These are phyloP conservation scores for Simplicillium sp. DNA, from an alignment of 2,329 filamentous ascomycete species.

Conservation along the genomic window DNA sequence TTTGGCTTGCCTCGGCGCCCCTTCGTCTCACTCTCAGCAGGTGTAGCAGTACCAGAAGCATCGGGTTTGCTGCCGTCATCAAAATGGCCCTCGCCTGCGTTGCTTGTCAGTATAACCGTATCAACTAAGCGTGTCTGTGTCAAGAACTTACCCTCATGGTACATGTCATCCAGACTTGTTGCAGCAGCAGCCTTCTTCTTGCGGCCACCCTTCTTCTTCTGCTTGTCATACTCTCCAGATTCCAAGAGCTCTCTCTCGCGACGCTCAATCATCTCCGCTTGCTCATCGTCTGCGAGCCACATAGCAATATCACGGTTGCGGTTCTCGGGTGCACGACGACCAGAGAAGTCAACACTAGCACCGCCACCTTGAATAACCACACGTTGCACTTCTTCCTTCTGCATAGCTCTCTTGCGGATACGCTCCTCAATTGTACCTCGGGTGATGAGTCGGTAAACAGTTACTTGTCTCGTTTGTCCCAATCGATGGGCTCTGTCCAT, in stretches of 20 bases:
- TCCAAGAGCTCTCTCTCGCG: constrained; percentile 82
- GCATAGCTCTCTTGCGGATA: constrained; percentile 89
- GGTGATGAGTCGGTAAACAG: constrained; percentile 95
- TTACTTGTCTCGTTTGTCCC: constrained; percentile 91
- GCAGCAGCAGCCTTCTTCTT: constrained; percentile 42
- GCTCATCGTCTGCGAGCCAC: constrained; percentile 97
- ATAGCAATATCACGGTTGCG: constrained; percentile 96
- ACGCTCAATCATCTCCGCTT: constrained; percentile 86
- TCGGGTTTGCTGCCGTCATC: constrained; percentile 69
- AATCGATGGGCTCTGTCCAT: constrained; percentile 99
- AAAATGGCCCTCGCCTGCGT: constrained; percentile 85
- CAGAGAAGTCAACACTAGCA: constrained; percentile 92
- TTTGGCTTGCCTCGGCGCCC: constrained; percentile 45
- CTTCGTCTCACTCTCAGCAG: constrained; percentile 48
- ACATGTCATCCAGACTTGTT: constrained; percentile 88
- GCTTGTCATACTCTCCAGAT: constrained; percentile 57
- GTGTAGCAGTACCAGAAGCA: constrained; percentile 73
- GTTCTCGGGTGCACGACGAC: constrained; percentile 76
- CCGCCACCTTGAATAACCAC: constrained; percentile 92
- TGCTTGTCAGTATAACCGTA: constrained; percentile 13
- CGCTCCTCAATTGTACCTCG: constrained; percentile 95
- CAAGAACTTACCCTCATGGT: constrained; percentile 79
- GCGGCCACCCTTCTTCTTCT: constrained; percentile 53
- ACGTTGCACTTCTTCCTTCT: constrained; percentile 97
- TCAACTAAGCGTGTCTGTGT: not conserved